Base-by-base conservation (phyloP, 179 eudicot species). In the Amaranthus tricolor region DNA sequence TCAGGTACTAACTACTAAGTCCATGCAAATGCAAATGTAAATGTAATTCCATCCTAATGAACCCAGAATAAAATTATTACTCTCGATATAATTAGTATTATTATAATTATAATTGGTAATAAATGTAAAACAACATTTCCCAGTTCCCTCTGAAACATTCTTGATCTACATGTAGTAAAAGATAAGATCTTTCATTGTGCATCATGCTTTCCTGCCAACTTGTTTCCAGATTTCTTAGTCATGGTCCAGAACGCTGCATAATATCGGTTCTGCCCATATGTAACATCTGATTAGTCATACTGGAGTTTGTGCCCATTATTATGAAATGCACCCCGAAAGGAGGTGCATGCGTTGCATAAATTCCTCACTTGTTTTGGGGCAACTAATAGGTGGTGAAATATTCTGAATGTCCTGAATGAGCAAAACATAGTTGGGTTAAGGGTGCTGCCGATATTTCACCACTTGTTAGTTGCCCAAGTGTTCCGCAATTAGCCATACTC, bases 191-290 rank as follows among this genome's bases (percentile, higher is more conserved):
- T 58, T 74, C 44, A 76, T 73, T 73, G 53, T 11, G 76, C 73
- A 17, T 73, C 73, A 24, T 71, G 66, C 45, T 53, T 71, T 73
- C 77, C 76, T 45, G 65, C 24, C 56, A 5, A 52, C 58, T 63
- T 70, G 59, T 71, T 74, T 31, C 75, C 72, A 45, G 45, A 6
- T 71, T 67, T 80, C 74, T 84, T 84, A 50, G 73, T 78, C 97
- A 92, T 92, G 43, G 92, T 86, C 97, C 97, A 92, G 77, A 90
- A 92, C 16, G 88, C 89, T 40, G 92, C 83, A 66, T 70, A 84
- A 71, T 92, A 92, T 64, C 84, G 91, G 72, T 90, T 92, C 97
- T 92, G 90, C 76, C 77, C 68, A 73, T 45, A 64, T 21, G 15
- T 14, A 80, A 57, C 16, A 19, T 13, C 6, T 31, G 4, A 60